A percentile compares a stretch with the other conserved stretches of the same genome.
Evolutionary conservation across 1,284 basidiomycete species (phyloP).

Genomic region (Neotropicomus parvogracilis): DNA sequence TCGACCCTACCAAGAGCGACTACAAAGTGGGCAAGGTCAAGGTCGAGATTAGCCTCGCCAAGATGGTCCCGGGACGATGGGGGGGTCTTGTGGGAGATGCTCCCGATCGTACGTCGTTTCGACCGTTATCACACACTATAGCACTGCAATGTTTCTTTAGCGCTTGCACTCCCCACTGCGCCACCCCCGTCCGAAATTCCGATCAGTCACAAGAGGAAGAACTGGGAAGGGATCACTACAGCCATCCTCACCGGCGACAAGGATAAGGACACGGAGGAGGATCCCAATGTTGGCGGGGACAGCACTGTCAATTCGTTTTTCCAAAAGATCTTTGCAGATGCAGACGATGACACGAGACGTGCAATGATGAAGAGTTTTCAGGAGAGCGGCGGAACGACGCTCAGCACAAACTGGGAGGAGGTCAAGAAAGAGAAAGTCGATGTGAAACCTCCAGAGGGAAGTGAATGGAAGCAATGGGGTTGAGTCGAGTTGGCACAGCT

Average conservation of each 20-base stretch:
- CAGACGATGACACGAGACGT: constrained; percentile 82
- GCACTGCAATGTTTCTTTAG: constrained; percentile 12
- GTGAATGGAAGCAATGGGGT: constrained; percentile 78
- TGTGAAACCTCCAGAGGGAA: constrained; percentile 78
- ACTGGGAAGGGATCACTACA: constrained; percentile 82
- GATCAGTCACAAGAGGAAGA: constrained; percentile 52
- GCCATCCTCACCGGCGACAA: constrained; percentile 62
- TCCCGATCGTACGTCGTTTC: constrained; percentile 59
- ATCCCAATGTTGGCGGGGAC: constrained; percentile 83
- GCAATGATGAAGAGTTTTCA: constrained; percentile 97
- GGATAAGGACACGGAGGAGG: constrained; percentile 59
- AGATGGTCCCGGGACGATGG: constrained; percentile 70
- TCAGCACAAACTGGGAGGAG: constrained; percentile 93
- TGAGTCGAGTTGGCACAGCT: constrained; percentile 23
- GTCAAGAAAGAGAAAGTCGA: constrained; percentile 67
- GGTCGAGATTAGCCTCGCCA: constrained; percentile 70
- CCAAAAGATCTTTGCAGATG: constrained; percentile 80
- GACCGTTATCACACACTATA: not conserved
- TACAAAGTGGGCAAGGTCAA: constrained; percentile 80
- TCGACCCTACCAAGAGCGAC: constrained; percentile 60
- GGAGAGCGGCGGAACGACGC: constrained; percentile 87
- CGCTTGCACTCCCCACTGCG: constrained; percentile 32
- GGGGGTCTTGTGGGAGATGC: constrained; percentile 66
- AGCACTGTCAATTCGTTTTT: constrained; percentile 74
- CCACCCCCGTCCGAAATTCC: constrained; percentile 33